A percentile compares a stretch with the other conserved stretches of the same genome.
Evolutionary conservation across 495 filamentous ascomycete species (phyloP).

Genomic region (Sordaria brevicollis): DNA sequence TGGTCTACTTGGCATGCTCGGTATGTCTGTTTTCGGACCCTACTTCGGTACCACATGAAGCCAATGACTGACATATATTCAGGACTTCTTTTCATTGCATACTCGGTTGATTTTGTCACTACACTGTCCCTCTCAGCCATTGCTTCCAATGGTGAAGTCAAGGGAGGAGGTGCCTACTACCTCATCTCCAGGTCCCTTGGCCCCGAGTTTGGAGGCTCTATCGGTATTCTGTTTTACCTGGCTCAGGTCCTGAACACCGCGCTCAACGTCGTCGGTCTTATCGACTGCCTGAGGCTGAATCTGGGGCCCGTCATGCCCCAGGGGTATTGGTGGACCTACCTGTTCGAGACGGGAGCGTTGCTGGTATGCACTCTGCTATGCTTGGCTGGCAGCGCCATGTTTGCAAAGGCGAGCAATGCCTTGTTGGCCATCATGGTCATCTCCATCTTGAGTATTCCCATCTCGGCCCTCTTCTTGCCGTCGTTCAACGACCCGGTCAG

Average conservation of each 20-base stretch:
- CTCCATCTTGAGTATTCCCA: constrained; percentile 71
- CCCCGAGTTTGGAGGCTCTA: constrained; percentile 85
- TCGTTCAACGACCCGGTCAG: constrained; percentile 53
- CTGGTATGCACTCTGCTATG: constrained; percentile 67
- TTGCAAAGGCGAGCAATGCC: constrained; percentile 69
- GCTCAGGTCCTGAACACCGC: constrained; percentile 79
- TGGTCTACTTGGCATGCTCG: constrained; percentile 70
- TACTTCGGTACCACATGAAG: background rate
- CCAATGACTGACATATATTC: constrained; percentile 1
- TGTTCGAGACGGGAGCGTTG: constrained; percentile 65
- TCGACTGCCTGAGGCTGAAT: constrained; percentile 74
- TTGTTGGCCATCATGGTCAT: constrained; percentile 64
- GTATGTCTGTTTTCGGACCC: constrained; percentile 29
- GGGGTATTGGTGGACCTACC: constrained; percentile 66
- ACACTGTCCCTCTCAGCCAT: constrained; percentile 82
- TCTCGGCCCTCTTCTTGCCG: constrained; percentile 56
- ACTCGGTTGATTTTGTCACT: constrained; percentile 71
- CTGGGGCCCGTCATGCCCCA: constrained; percentile 62
- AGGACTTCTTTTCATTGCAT: constrained; percentile 63
- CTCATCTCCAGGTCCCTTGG: constrained; percentile 79
- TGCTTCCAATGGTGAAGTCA: constrained; percentile 81
- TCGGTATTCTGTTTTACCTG: constrained; percentile 81
- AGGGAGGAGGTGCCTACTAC: constrained; percentile 82
- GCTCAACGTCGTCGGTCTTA: constrained; percentile 79
- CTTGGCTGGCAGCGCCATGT: constrained; percentile 69